Evolutionary conservation across 352 stramenopile genomes (phyloP).

Genomic region (Pythium vanterpoolii): DNA sequence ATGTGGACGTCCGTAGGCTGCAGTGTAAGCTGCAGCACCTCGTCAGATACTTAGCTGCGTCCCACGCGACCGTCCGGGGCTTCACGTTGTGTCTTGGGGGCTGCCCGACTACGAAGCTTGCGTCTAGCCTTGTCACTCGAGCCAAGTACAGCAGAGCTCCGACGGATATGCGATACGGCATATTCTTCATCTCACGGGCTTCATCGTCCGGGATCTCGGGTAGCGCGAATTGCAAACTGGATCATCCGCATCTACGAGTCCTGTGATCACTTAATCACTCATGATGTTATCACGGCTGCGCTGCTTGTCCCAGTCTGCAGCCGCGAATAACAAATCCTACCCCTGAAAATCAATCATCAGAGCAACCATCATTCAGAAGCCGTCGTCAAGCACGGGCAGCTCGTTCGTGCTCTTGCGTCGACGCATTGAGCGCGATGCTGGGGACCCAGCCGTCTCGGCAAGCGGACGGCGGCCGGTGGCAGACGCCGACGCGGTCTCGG

Average conservation of each 20-base stretch:
- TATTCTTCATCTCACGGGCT: background rate
- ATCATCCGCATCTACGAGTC: too few relatives aligned
- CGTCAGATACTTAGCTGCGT: slow-evolving; percentile 10
- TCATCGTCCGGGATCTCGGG: too few relatives aligned
- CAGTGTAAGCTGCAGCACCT: slow-evolving; percentile 3
- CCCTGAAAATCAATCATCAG: too few relatives aligned
- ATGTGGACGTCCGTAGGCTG: background rate
- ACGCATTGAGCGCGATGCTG: slow-evolving; percentile 36
- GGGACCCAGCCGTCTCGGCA: slow-evolving; percentile 18
- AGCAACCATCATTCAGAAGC: too few relatives aligned
- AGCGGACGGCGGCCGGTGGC: slow-evolving; percentile 23
- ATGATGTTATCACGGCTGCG: too few relatives aligned
- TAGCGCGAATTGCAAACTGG: too few relatives aligned
- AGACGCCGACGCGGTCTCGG: too few relatives aligned
- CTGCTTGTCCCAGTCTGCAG: too few relatives aligned
- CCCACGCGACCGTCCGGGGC: slow-evolving; percentile 10
- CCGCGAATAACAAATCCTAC: too few relatives aligned
- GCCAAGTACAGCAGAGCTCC: slow-evolving; percentile 11
- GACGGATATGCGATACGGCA: slow-evolving; percentile 12
- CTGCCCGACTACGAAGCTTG: slow-evolving; percentile 4
- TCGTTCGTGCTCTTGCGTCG: slow-evolving; percentile 59
- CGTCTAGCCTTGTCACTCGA: slow-evolving; percentile 8
- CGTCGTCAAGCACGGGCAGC: slow-evolving; percentile 19
- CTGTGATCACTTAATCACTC: too few relatives aligned
- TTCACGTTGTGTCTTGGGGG: slow-evolving; percentile 1